These are phyloP conservation scores for Pythium sukuiense DNA, from an alignment of 352 stramenopile species.

Conservation along the genomic window DNA sequence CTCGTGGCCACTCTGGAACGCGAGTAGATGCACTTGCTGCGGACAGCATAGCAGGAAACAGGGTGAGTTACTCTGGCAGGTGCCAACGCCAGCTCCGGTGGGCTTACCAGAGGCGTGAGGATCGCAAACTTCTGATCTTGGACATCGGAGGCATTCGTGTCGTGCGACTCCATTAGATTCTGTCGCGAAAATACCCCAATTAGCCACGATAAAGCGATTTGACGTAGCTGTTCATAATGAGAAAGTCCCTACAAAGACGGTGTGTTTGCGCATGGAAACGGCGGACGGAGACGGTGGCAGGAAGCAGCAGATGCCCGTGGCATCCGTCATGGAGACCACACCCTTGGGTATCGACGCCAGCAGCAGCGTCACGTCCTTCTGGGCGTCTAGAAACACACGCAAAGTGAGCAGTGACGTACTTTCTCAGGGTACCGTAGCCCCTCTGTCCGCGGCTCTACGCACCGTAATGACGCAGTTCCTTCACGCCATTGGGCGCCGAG, in stretches of 20 bases:
- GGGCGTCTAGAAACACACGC: conserved; percentile 33
- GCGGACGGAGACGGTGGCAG: conserved; percentile 37
- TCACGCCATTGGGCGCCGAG: conserved; percentile 59
- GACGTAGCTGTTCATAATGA: background rate
- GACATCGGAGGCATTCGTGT: conserved; percentile 40
- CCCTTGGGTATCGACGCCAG: conserved; percentile 72
- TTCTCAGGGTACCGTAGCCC: background rate
- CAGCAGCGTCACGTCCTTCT: conserved; percentile 57
- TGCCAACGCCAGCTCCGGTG: background rate
- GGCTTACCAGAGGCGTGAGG: conserved; percentile 59
- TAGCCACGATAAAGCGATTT: background rate
- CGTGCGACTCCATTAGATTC: conserved; percentile 58
- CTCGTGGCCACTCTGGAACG: conserved; percentile 74
- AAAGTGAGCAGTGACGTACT: background rate
- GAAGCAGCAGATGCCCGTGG: conserved; percentile 79
- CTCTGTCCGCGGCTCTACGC: background rate
- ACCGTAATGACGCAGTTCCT: conserved; percentile 80
- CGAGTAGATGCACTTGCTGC: conserved; percentile 71
- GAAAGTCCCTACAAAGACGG: conserved; percentile 54
- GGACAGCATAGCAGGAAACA: background rate
- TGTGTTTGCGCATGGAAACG: conserved; percentile 39
- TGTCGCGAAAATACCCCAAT: conserved; percentile 15
- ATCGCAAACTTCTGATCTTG: conserved; percentile 82
- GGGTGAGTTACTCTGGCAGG: background rate
- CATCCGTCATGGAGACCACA: conserved; percentile 68